Evolutionary conservation across 208 protist species (phyloP), one percentile per base, ranked within the genome.

Genomic region (Sergeia podlipaevii): DNA sequence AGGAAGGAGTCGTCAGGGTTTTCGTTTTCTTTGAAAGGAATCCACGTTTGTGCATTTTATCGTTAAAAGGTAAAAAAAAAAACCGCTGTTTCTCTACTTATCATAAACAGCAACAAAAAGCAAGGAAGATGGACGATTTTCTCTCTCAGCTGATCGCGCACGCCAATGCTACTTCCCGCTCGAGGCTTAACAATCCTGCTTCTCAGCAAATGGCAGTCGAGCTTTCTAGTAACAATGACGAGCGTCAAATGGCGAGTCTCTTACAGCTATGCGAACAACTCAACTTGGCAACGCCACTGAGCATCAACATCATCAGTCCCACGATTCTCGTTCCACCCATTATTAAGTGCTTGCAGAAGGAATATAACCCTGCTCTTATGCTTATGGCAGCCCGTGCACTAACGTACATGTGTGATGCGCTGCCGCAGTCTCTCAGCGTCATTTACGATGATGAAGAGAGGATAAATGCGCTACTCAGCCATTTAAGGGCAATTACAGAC

Each of bases 211-310:
- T 74, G 10, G 60, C 68, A 5, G 70, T 63, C 15, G 54, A 70
- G 20, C 67, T 92, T 45, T 72, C 28, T 52, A 90, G 76, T 48
- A 50, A 55, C 0, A 77, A 93, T 48, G 82, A 91, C 27, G 60
- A 44, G 32, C 48, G 49, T 10, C 70, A 85, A 55, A 74, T 74
- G 59, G 30, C 45, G 15, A 84, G 70, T 3, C 55, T 97, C 24
- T 45, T 73, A 11, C 70, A 92, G 62, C 70, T 97, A 18, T 97
- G 93, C 77, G 82, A 97, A 47, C n/a, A 89, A 43, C 74, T 98
- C 2, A 95, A 90, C 20, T 96, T 97, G 74, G 81, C 77, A 5
- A 91, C 74, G 2, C 83, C 91, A 36, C 62, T 95, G 7, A 88
- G 80, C 1, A 54, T 97, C 5, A 54, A 56, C 15, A 70, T 67